These are phyloP conservation scores for Rhynchospora pubera DNA, from an alignment of 176 grass and related monocot genomes.

Conservation along the genomic window DNA sequence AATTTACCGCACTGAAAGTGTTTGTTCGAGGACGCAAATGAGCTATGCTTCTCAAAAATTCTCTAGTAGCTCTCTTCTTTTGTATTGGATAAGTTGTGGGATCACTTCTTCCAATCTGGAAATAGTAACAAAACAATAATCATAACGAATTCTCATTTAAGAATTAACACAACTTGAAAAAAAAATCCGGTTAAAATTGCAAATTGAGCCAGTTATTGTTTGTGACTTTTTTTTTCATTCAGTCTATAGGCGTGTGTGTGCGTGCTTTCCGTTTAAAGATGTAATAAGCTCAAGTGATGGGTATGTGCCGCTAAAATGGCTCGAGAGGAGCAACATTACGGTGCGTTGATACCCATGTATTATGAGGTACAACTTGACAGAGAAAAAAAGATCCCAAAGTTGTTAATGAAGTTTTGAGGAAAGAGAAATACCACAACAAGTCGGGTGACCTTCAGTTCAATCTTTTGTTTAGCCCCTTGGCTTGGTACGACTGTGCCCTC, in stretches of 20 bases:
- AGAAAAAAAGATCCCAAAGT: too few relatives aligned
- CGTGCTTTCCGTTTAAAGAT: too few relatives aligned
- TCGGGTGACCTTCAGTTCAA: conserved; percentile 82
- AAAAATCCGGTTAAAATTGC: background rate
- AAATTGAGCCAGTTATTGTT: background rate
- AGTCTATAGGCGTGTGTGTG: too few relatives aligned
- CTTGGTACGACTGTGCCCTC: conserved; percentile 74
- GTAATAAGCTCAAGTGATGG: too few relatives aligned
- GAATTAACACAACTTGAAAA: background rate
- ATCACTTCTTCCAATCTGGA: conserved; percentile 93
- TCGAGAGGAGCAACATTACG: too few relatives aligned
- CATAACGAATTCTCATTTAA: background rate
- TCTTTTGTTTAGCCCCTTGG: conserved; percentile 93
- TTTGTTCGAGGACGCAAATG: conserved; percentile 98
- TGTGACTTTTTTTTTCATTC: too few relatives aligned
- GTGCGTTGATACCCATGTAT: too few relatives aligned
- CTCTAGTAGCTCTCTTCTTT: conserved; percentile 84
- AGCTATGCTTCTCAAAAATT: conserved; percentile 84
- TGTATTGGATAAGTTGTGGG: conserved; percentile 87
- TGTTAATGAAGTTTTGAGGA: background rate
- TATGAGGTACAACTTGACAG: too few relatives aligned
- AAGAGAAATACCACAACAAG: conserved; percentile 59
- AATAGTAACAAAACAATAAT: conserved; percentile 25
- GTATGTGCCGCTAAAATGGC: too few relatives aligned
- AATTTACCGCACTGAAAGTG: conserved; percentile 87